Percentiles rank a stretch among this genome's conserved stretches.
Evolutionary conservation across 2,329 filamentous ascomycete species (phyloP).

Genomic region (Ophiostoma ips): DNA sequence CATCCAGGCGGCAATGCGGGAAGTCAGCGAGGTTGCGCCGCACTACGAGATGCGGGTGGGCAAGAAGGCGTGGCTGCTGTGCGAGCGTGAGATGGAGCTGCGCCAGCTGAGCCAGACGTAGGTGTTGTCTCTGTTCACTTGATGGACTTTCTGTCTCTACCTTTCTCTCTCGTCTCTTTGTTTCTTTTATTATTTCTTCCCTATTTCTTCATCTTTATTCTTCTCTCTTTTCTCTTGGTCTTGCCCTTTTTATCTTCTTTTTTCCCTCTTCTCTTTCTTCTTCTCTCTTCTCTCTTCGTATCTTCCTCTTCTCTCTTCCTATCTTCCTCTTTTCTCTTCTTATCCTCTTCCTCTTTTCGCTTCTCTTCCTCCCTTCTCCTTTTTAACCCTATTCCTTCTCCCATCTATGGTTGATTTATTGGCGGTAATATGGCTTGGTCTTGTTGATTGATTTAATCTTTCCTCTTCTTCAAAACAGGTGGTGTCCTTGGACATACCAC

Average conservation of each 20-base stretch:
- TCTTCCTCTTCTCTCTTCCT: not conserved
- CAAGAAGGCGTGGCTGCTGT: slow-evolving; percentile 51
- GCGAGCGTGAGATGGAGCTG: slow-evolving; percentile 13
- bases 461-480: too few species aligned
- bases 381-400: not conserved
- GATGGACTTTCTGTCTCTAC: not conserved
- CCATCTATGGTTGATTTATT: too few species aligned
- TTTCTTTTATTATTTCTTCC: not conserved
- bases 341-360: not conserved
- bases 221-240: not conserved
- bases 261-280: not conserved
- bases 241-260: not conserved
- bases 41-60: slow-evolving; percentile 84
- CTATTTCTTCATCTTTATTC: not conserved
- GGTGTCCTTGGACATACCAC: too few species aligned
- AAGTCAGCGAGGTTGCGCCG: slow-evolving; percentile 57
- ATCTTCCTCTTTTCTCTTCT: not conserved
- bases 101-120: slow-evolving; percentile 10
- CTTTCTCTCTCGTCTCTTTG: not conserved
- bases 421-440: too few species aligned
- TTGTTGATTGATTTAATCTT: too few species aligned
- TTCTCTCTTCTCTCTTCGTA: not conserved
- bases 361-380: not conserved
- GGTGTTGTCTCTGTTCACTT: not conserved
- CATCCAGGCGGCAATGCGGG: slow-evolving; percentile 66